These are phyloP conservation scores for Rhodamnia argentea DNA, from an alignment of 345 rosid species.

Conservation along the genomic window DNA sequence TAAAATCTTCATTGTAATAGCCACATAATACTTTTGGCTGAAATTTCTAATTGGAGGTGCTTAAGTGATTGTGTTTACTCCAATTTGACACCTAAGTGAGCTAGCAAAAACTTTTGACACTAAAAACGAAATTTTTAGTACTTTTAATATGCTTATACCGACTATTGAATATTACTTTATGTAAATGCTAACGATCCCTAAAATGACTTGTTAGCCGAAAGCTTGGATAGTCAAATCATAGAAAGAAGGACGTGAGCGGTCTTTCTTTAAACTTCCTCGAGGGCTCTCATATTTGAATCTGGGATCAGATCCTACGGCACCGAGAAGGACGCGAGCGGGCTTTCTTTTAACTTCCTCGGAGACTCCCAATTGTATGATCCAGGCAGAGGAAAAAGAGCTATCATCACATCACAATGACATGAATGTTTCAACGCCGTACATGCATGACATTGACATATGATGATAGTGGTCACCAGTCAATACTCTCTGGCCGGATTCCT, in stretches of 20 bases:
- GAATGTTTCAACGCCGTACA: neutral
- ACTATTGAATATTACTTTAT: neutral
- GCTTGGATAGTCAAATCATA: neutral
- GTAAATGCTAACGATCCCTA: neutral
- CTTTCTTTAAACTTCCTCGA: neutral
- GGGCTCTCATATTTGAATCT: neutral
- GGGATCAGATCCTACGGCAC: neutral
- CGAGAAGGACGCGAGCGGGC: neutral
- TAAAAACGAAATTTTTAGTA: too few species aligned
- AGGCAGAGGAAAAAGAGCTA: neutral
- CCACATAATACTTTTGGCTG: too few species aligned
- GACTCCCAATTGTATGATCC: neutral
- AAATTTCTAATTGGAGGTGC: too few species aligned
- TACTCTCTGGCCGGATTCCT: neutral
- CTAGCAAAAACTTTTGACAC: too few species aligned
- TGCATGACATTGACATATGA: neutral
- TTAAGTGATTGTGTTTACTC: too few species aligned
- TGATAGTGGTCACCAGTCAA: neutral
- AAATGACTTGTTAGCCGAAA: neutral
- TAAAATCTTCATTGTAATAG: too few species aligned
- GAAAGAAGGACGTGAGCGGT: neutral
- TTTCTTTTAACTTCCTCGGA: neutral
- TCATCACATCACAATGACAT: neutral
- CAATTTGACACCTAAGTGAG: too few species aligned
- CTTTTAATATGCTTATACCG: neutral